Evolutionary conservation across 495 filamentous ascomycete species (phyloP).

Genomic region (Daldinia vernicosa): DNA sequence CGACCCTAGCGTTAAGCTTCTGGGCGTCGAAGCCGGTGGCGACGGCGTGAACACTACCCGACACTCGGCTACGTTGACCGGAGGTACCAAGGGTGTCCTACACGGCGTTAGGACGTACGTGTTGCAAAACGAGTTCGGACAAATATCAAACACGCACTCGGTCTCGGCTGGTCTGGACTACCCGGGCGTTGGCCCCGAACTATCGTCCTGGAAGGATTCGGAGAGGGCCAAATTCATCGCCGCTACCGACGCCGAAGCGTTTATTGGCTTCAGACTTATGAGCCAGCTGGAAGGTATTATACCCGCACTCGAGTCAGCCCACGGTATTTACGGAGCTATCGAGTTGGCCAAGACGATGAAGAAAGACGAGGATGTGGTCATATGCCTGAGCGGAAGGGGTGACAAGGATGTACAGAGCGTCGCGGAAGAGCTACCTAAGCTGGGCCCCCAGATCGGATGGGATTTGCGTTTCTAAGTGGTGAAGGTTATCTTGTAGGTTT

Average conservation of each 20-base stretch:
- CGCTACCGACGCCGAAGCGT: slow-evolving; percentile 90
- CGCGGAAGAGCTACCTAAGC: slow-evolving; percentile 86
- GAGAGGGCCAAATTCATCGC: slow-evolving; percentile 87
- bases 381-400: slow-evolving; percentile 89
- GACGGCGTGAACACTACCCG: slow-evolving; percentile 87
- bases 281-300: slow-evolving; percentile 94
- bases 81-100: slow-evolving; percentile 88
- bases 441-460: slow-evolving; percentile 95
- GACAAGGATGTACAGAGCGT: slow-evolving; percentile 99
- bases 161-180: slow-evolving; percentile 98
- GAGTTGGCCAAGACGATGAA: slow-evolving; percentile 91
- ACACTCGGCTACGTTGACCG: slow-evolving; percentile 90
- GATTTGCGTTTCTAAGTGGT: slow-evolving; percentile 77
- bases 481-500: slow-evolving; percentile 11
- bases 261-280: slow-evolving; percentile 86
- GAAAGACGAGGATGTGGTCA: slow-evolving; percentile 89
- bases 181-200: slow-evolving; percentile 93
- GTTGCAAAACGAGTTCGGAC: slow-evolving; percentile 88
- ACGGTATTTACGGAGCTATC: slow-evolving; percentile 89
- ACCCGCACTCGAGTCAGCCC: slow-evolving; percentile 90
- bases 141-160: slow-evolving; percentile 94
- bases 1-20: slow-evolving; percentile 82
- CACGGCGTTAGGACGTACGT: slow-evolving; percentile 97
- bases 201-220: slow-evolving; percentile 90
- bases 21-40: slow-evolving; percentile 96